phyloP scores from a whole-genome alignment of 805 yeast species.

The Barnettozyma californica region DNA sequence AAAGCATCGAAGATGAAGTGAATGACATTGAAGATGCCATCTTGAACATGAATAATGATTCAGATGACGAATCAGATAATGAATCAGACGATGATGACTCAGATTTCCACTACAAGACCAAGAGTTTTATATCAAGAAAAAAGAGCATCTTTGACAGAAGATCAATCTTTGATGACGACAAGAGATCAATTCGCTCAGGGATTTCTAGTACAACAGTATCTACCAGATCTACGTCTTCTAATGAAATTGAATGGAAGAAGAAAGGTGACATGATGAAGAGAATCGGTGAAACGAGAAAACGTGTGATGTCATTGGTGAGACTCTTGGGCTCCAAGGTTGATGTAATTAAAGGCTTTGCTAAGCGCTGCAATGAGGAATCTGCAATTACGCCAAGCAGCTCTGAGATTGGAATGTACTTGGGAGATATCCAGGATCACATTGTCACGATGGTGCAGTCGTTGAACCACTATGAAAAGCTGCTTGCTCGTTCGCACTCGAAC shows the following conservation, averaged over 20 bases:
- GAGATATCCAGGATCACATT: conserved; percentile 27
- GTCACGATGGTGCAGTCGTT: conserved; percentile 95
- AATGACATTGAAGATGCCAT: conserved; percentile 92
- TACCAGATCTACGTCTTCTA: conserved; percentile 31
- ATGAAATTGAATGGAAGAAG: conserved; percentile 71
- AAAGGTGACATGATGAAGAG: conserved; percentile 93
- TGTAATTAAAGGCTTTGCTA: conserved; percentile 93
- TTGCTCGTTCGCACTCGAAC: conserved; percentile 93
- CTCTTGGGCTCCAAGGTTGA: conserved; percentile 91
- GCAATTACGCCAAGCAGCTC: conserved; percentile 62
- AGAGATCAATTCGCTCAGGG: conserved; percentile 21
- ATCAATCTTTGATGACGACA: conserved; percentile 15
- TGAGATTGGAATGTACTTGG: conserved; percentile 52
- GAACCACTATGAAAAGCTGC: conserved; percentile 88
- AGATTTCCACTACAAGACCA: conserved; percentile 4
- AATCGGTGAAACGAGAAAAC: conserved; percentile 91
- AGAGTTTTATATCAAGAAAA: conserved; percentile 9
- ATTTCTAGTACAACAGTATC: conserved; percentile 25
- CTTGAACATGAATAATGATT: conserved; percentile 67
- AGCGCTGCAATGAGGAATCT: conserved; percentile 83
- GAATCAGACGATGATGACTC: conserved; percentile 28
- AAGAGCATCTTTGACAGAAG: conserved; percentile 14
- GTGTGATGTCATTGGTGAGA: conserved; percentile 86
- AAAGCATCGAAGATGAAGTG: conserved; percentile 89
- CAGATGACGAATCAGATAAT: conserved; percentile 25